These are phyloP conservation scores for Xerocomellus intermedius DNA, from an alignment of 768 basidiomycete genomes.

Conservation along the genomic window DNA sequence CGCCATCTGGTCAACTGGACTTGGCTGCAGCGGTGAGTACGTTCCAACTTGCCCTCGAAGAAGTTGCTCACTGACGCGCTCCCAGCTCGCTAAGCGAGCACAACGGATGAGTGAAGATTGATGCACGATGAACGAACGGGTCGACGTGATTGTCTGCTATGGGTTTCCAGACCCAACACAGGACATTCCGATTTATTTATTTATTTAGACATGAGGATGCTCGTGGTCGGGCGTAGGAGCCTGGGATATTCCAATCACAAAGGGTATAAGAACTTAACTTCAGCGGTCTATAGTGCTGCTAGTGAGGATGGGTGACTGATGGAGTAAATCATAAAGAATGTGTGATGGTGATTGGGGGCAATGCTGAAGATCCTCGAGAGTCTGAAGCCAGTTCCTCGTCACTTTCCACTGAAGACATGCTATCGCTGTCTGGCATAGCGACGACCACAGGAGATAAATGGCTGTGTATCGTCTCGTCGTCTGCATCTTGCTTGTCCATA, in stretches of 20 bases:
- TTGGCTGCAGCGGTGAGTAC: constrained; percentile 75
- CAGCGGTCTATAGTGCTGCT: constrained; percentile 25
- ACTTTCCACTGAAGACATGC: constrained; percentile 25
- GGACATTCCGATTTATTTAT: constrained; percentile 8
- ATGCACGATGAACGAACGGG: constrained; percentile 6
- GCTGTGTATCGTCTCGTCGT: constrained; percentile 31
- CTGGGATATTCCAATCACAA: constrained; percentile 16
- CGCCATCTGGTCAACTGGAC: constrained; percentile 66
- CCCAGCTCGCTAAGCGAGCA: constrained; percentile 75
- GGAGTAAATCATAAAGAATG: constrained; percentile 32
- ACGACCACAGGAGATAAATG: constrained; percentile 16
- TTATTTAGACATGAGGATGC: constrained; percentile 12
- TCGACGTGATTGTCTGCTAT: background rate
- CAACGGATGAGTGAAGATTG: constrained; percentile 57
- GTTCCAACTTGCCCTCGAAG: background rate
- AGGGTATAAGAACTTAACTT: constrained; percentile 29
- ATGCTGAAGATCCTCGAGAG: constrained; percentile 10
- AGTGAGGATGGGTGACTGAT: constrained; percentile 10
- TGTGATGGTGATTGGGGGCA: constrained; percentile 47
- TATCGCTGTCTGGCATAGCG: constrained; percentile 18
- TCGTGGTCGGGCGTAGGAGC: constrained; percentile 9
- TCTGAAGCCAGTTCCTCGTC: constrained; percentile 25
- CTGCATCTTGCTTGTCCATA: constrained; percentile 22
- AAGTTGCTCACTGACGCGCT: constrained; percentile 1
- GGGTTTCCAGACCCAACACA: background rate